These are phyloP conservation scores for Cinchona pubescens DNA, from an alignment of 257 asterid genomes.

Conservation along the genomic window DNA sequence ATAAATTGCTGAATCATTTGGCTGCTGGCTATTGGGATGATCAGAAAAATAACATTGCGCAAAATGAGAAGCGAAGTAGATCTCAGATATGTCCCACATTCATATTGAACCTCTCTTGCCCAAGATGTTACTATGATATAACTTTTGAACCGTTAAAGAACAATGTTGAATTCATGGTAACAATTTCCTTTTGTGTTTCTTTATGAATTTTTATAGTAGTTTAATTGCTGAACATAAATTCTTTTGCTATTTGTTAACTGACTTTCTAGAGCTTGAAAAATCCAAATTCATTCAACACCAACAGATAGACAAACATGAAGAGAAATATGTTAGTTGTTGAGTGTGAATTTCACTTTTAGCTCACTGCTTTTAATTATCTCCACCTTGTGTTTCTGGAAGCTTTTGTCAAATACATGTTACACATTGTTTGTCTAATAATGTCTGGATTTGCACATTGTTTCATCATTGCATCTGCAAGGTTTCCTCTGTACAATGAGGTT, in stretches of 20 bases:
- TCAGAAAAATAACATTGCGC: slow-evolving; percentile 34
- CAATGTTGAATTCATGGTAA: slow-evolving; percentile 82
- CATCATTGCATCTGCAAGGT: not conserved
- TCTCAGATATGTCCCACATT: slow-evolving; percentile 56
- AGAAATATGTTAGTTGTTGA: not conserved
- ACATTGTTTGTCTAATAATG: not conserved
- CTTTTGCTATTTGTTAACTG: not conserved
- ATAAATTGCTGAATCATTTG: slow-evolving; percentile 73
- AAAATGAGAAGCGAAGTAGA: slow-evolving; percentile 45
- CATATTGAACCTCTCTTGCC: slow-evolving; percentile 74
- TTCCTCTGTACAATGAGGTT: not conserved
- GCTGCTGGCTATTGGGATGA: slow-evolving; percentile 47
- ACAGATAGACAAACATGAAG: not conserved
- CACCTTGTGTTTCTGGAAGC: not conserved
- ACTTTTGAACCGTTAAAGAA: slow-evolving; percentile 64
- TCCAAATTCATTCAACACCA: no score
- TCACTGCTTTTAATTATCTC: not conserved
- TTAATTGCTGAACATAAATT: slow-evolving; percentile 3
- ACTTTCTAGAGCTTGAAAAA: not conserved
- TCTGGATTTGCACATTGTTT: not conserved
- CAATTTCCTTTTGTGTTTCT: slow-evolving; percentile 10
- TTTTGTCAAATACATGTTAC: not conserved
- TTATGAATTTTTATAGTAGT: not conserved
- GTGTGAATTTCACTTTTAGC: not conserved
- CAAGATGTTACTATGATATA: slow-evolving; percentile 69